Conservation (phyloP, 2,329 filamentous ascomycete genomes). For the Trichoderma aggressivum region DNA sequence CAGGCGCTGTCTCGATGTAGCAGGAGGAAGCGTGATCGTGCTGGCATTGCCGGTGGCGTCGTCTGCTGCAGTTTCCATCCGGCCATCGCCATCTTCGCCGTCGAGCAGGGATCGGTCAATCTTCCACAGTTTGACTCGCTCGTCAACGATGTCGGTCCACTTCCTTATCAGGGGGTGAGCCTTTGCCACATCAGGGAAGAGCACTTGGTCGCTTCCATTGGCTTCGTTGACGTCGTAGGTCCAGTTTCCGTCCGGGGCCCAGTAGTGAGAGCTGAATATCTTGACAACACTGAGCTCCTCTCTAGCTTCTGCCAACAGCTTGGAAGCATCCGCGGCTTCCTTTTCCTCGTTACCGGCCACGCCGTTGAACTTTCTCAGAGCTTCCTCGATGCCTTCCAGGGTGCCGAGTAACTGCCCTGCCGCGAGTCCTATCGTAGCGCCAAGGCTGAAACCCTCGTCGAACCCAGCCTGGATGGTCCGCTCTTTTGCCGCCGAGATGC, state of each 20-base stretch:
- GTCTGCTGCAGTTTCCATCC: neutral
- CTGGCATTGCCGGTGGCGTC: neutral
- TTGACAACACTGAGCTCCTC: slow-evolving; percentile 58
- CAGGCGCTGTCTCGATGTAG: slow-evolving; percentile 33
- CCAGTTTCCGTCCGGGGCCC: slow-evolving; percentile 69
- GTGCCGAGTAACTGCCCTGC: slow-evolving; percentile 74
- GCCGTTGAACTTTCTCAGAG: slow-evolving; percentile 34
- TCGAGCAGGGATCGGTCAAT: slow-evolving; percentile 34
- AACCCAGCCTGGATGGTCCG: slow-evolving; percentile 80
- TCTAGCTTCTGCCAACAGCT: slow-evolving; percentile 48
- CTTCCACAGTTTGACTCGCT: slow-evolving; percentile 33
- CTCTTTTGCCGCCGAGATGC: slow-evolving; percentile 72
- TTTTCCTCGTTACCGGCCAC: slow-evolving; percentile 20
- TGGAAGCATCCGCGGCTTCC: slow-evolving; percentile 22
- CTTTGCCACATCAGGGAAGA: slow-evolving; percentile 61
- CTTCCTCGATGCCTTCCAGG: slow-evolving; percentile 65
- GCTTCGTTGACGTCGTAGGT: slow-evolving; percentile 52
- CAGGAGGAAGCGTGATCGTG: neutral
- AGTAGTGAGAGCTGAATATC: slow-evolving; percentile 65
- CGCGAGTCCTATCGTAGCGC: slow-evolving; percentile 72
- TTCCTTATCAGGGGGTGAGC: slow-evolving; percentile 64
- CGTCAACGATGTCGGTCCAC: slow-evolving; percentile 49
- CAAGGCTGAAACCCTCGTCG: slow-evolving; percentile 83
- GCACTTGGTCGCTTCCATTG: slow-evolving; percentile 40
- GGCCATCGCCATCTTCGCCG: slow-evolving; percentile 26